Evolutionary conservation across 1,139 yeast genomes (phyloP).

Genomic region (Taphrina populina): DNA sequence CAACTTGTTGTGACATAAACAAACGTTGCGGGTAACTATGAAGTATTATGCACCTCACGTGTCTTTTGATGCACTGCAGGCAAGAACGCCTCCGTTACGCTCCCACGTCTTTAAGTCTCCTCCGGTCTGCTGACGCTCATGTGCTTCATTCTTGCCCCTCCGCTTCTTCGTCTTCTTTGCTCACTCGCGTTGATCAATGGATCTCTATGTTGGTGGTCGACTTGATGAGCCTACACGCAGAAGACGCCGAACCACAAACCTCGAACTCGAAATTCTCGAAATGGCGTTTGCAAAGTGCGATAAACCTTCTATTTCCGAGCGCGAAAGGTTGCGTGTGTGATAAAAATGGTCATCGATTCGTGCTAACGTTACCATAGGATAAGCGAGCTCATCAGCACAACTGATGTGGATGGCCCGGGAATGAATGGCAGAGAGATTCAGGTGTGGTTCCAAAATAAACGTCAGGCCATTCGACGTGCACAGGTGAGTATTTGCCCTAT

Average conservation of each 20-base stretch:
- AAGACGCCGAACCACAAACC: slow-evolving; percentile 90
- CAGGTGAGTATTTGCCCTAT: slow-evolving; percentile 3
- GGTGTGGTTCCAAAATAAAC: slow-evolving; percentile 94
- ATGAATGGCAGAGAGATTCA: slow-evolving; percentile 32
- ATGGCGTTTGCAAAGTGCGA: slow-evolving; percentile 70
- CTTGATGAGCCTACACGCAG: slow-evolving; percentile 46
- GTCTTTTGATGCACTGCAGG: no score
- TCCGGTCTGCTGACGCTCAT: no score
- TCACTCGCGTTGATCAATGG: no score
- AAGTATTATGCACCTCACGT: slow-evolving; percentile 7
- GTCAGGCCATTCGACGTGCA: slow-evolving; percentile 66
- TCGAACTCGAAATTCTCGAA: slow-evolving; percentile 76
- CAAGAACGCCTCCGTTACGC: no score
- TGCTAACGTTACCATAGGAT: no score
- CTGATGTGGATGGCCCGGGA: slow-evolving; percentile 16
- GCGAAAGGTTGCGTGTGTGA: no score
- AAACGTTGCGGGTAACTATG: slow-evolving; percentile 11
- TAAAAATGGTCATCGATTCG: no score
- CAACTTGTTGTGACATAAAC: not conserved
- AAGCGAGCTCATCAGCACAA: slow-evolving; percentile 16
- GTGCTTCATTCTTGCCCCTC: no score
- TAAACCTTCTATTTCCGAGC: slow-evolving; percentile 81
- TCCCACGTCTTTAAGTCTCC: no score
- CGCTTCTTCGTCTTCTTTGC: no score
- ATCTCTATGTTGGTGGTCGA: slow-evolving; percentile 5